These are phyloP conservation scores for Arthroderma sp. DNA, from an alignment of 2,329 filamentous ascomycete species.

Conservation along the genomic window DNA sequence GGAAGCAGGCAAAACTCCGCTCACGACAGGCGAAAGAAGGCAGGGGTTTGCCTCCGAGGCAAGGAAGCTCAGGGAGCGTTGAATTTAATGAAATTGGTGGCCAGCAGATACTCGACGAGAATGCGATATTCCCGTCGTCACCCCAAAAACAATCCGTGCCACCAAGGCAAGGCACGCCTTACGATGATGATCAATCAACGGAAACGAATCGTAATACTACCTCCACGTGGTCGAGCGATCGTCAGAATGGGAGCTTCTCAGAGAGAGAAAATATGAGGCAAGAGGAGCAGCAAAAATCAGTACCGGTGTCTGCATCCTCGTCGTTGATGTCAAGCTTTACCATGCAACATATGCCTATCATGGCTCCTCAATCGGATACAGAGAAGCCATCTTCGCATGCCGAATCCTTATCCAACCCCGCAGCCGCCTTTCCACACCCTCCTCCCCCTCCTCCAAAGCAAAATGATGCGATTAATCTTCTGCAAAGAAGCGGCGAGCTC, in stretches of 20 bases:
- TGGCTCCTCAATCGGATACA: constrained; percentile 52
- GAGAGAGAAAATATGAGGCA: constrained; percentile 29
- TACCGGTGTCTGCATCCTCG: constrained; percentile 10
- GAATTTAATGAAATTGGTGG: constrained; percentile 31
- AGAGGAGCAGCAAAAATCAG: constrained; percentile 25
- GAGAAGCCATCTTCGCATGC: constrained; percentile 13
- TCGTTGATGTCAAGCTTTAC: constrained; percentile 48
- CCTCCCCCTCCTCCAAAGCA: constrained; percentile 73
- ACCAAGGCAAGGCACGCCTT: constrained; percentile 18
- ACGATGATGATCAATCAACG: constrained; percentile 22
- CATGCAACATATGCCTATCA: constrained; percentile 62
- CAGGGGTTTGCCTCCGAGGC: constrained; percentile 25
- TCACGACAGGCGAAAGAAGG: constrained; percentile 41
- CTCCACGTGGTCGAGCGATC: constrained; percentile 16
- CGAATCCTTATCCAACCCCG: constrained; percentile 12
- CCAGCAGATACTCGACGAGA: constrained; percentile 33
- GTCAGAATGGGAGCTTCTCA: constrained; percentile 19
- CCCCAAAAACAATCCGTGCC: constrained; percentile 20
- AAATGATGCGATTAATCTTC: constrained; percentile 76
- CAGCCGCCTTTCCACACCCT: constrained; percentile 33
- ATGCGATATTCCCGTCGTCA: constrained; percentile 13
- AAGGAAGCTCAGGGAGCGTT: constrained; percentile 35
- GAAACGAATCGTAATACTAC: constrained; percentile 16
- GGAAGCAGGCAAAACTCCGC: constrained; percentile 81
- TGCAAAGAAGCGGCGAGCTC: constrained; percentile 83